Evolutionary conservation across 1,284 basidiomycete genomes (phyloP), one percentile per base, ranked within the genome.

Genomic region (Ceratobasidium sp.): DNA sequence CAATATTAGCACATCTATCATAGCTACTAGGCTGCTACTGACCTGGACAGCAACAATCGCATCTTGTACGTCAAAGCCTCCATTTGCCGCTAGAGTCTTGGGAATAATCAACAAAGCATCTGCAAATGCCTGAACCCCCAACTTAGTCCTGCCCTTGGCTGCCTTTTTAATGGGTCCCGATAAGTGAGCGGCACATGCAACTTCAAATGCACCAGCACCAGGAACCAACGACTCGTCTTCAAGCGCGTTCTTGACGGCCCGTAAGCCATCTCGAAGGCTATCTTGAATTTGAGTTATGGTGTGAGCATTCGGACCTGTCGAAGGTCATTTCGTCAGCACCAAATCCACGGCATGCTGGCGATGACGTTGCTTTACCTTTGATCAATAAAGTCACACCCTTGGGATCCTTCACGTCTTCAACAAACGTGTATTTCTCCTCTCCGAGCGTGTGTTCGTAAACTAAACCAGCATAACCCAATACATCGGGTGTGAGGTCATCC

Each of bases 381-480:
- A 99, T 94, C 74, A 99, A 86, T 72, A 99, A 86, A 6, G 97
- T 99, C 45, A 98, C 97, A 74, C 90, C 93, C 86, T 95, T 96
- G n/a, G 97, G 97, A 74, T 92, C 89, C 82, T 92, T 94, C 80
- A 97, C 96, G 75, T 99, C 94, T 82, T 99, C 97, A 59, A 99
- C 87, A 80, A 99, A 99, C 0, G 97, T 99, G 83, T 88, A 99
- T 81, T 99, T 99, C 80, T 99, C 97, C 82, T 99, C 97, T 76
- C 97, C 97, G 30, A 99, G 88, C 9, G 97, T 98, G 82, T 99
- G 96, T 83, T 99, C 97, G 83, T 99, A 99, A 32, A 99, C 96
- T 70, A 99, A 88, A 4, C 97, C 97, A 45, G 97, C 97, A 89
- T 94, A 98, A 48, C 97, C 97, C 50, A 99, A 88, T 46, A 96